These are phyloP conservation scores for Arthrobotrys megalospora DNA, from an alignment of 2,329 filamentous ascomycete species.

Conservation along the genomic window DNA sequence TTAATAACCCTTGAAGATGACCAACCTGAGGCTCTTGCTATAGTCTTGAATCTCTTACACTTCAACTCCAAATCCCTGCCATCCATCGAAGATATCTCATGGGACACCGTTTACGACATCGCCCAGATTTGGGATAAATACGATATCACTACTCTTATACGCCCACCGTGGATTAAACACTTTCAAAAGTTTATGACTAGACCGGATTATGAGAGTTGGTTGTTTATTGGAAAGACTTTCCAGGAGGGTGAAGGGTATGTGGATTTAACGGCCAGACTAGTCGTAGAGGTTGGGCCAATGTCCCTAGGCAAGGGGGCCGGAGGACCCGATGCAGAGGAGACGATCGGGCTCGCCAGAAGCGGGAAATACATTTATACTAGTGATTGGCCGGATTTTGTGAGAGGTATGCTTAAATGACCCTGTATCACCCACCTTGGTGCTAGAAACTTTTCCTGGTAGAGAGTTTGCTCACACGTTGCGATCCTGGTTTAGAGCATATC, in stretches of 20 bases:
- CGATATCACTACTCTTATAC: constrained; percentile 46
- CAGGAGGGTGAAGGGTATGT: constrained; percentile 27
- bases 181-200: constrained; percentile 29
- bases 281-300: constrained; percentile 22
- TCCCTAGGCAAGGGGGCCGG: background rate
- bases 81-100: constrained; percentile 13
- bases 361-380: constrained; percentile 12
- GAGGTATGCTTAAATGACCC: constrained; percentile 7
- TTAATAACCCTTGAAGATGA: constrained; percentile 48
- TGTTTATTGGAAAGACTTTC: constrained; percentile 49
- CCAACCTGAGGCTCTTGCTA: constrained; percentile 21
- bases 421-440: too few relatives aligned
- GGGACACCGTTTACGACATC: constrained; percentile 42
- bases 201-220: constrained; percentile 43
- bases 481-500: constrained; percentile 36
- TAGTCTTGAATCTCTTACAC: constrained; percentile 42
- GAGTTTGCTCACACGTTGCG: background rate
- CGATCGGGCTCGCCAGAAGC: constrained; percentile 13
- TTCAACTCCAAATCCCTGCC: constrained; percentile 32
- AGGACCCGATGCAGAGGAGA: background rate
- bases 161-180: constrained; percentile 44
- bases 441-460: too few relatives aligned
- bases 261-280: constrained; percentile 35
- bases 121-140: constrained; percentile 58
- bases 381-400: constrained; percentile 39